Base-by-base conservation (phyloP, 2,329 filamentous ascomycete species). In the Colletotrichum simmondsii region DNA sequence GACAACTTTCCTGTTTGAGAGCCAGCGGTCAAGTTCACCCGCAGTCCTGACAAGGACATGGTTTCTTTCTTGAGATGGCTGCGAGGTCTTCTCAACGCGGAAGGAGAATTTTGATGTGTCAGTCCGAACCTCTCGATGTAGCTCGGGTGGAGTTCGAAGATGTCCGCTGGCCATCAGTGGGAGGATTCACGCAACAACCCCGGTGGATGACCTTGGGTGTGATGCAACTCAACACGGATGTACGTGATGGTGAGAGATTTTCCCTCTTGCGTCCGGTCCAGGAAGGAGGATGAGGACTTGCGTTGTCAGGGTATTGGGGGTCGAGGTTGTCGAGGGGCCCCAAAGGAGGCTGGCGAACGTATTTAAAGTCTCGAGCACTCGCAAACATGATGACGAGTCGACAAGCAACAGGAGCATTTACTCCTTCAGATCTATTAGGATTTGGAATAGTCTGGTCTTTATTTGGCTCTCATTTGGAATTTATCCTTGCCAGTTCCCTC, bases 191-290 rank as follows among this genome's bases (percentile, higher is more conserved):
- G 35, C 53, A 22, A 26, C 22, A 64, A 53, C 61, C 46, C 26
- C n/a, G 26, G 11, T 19, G 32, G 28, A n/a, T 30, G 56, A 35
- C 68, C 61, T 52, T 62, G 67, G 35, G 62, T 42, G 58, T 58
- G 66, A 73, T 73, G 71, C 60, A 65, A 73, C 71, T 73, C 60
- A 61, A 71, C 56, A 57, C 66, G 56, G 66, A 19, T 28, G 46
- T 70, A 64, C 32, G 54, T 57, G 60, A 32, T 57, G 35, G 22
- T 58, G 61, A 59, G 60, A 60, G 57, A 56, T 58, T 70, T 62
- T 32, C 22, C 37, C 37, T 61, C 54, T 46, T 32, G 42, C 67
- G n/a, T 70, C 61, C 32, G 22, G 28, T 71, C 67, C 26, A 71
- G 60, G 35, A 52, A 37, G 60, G 30, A 56, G 26, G 65, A 24